Evolutionary conservation across 208 protist genomes (phyloP), one percentile per base, ranked within the genome.

Genomic region (Wallacemonas sp.): DNA sequence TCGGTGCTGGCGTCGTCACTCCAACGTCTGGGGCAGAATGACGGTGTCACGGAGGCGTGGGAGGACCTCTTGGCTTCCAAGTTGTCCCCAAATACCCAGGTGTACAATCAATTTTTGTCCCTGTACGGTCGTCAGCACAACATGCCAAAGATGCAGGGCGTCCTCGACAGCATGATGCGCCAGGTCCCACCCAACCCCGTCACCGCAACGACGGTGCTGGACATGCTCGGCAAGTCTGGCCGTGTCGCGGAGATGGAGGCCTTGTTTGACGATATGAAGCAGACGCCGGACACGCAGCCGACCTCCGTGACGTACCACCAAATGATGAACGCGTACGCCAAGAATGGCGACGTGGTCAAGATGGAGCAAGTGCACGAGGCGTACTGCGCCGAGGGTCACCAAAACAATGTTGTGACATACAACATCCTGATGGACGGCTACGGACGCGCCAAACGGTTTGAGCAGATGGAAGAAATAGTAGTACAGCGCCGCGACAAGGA

Each of bases 281-380:
- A 63, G 0, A 81, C 79, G 26, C 71, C 85, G 9, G 89, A 94
- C 73, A 92, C 85, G n/a, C 68, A 78, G 21, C 89, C 89, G 15
- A 94, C 89, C 9, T 85, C 85, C n/a, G 89, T 94, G 13, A 94
- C 89, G 15, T 94, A 89, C 66, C 89, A 94, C 69, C 89, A 94
- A 50, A 75, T 92, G 24, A 84, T 94, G 73, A 94, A 94, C 63
- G 76, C 89, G 9, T 94, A 92, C 72, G 89, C 89, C 1, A 94
- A 94, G 68, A 84, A 69, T 3, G 89, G 85, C 0, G 89, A 94
- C 61, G 78, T 94, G 46, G 60, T 75, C 19, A 94, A 94, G 61
- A 94, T 94, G 89, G 83, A 92, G 52, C 87, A 85, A 59, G 42
- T 84, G 1, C 83, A 89, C 57, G 76, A 73, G 12, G 85, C 91